These are phyloP conservation scores for Phytophthora pini DNA, from an alignment of 352 stramenopile genomes.

Conservation along the genomic window DNA sequence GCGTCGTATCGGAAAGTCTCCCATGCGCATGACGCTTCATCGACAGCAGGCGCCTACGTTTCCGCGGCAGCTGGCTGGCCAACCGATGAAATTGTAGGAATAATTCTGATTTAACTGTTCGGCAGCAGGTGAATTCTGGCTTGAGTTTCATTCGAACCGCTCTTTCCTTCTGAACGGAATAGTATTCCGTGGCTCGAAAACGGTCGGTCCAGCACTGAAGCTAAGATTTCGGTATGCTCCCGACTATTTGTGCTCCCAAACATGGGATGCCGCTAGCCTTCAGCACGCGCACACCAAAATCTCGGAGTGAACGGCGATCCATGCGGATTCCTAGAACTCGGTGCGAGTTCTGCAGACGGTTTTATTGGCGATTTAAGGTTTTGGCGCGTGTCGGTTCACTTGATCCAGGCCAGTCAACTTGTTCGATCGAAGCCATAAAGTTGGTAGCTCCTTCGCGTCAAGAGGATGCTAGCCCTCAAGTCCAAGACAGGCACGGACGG, in stretches of 20 bases:
- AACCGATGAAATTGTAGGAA: slow-evolving; percentile 22
- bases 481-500: not conserved
- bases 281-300: slow-evolving; percentile 1
- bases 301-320: not conserved
- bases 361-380: not conserved
- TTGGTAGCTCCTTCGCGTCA: not conserved
- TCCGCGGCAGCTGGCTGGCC: slow-evolving; percentile 10
- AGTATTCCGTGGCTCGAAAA: slow-evolving; percentile 16
- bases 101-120: slow-evolving; percentile 36
- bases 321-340: slow-evolving; percentile 8
- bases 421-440: slow-evolving; percentile 1
- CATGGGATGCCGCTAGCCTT: not conserved
- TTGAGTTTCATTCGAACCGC: slow-evolving; percentile 10
- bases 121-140: not conserved
- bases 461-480: not conserved
- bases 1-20: slow-evolving; percentile 7
- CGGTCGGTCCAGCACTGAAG: slow-evolving; percentile 3
- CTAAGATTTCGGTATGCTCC: slow-evolving; percentile 1
- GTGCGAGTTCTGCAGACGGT: slow-evolving; percentile 22
- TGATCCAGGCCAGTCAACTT: slow-evolving; percentile 9
- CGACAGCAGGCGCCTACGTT: slow-evolving; percentile 27
- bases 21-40: slow-evolving; percentile 19
- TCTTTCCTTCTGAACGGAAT: slow-evolving; percentile 16
- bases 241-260: not conserved
- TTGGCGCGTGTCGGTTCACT: not conserved